Evolutionary conservation across 495 filamentous ascomycete species (phyloP), one percentile per base, ranked within the genome.

Genomic region (Parathielavia hyrcaniae): DNA sequence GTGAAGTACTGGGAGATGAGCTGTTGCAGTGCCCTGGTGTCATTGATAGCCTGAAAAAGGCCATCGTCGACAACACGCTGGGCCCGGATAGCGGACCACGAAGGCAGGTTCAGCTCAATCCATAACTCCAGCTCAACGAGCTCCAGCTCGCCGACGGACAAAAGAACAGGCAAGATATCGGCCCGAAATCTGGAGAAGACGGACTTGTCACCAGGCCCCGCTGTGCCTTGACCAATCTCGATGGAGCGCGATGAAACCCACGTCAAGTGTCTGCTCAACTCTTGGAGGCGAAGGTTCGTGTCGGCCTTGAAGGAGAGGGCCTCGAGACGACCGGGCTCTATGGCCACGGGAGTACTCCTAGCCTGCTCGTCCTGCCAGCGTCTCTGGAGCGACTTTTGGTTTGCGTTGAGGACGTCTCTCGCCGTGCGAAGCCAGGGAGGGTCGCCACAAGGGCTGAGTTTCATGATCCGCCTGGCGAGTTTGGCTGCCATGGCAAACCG

Each of bases 401-500:
- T 38, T 1, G 9, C 4, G 0, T 12, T 10, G 11, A 64, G 9
- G 22, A 44, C 30, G 0, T 32, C 6, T 16, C n/a, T 46, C 4
- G 36, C 34, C 0, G 38, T 23, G 1, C 26, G 14, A 1, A 58
- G 2, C 68, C 63, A 66, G 4, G 49, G 20, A 0, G 4, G 3
- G 1, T 51, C 30, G 3, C 26, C 20, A 5, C 6, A 4, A 14
- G 44, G 57, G 8, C 61, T 48, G 13, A 83, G 60, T 54, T 85
- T 86, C 4, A 69, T 53, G 10, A 77, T 57, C 2, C 82, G 75
- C 12, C 77, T 71, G 12, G 51, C 62, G 23, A 84, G 50, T 59
- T 85, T 86, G 2, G 76, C 66, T 17, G 53, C 69, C 77, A 85
- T 83, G 2, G 62, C 50, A 44, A 70, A 72, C 4, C 77, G 16